These are phyloP conservation scores for Aureobasidium sp. DNA, from an alignment of 2,329 filamentous ascomycete species.

Conservation along the genomic window DNA sequence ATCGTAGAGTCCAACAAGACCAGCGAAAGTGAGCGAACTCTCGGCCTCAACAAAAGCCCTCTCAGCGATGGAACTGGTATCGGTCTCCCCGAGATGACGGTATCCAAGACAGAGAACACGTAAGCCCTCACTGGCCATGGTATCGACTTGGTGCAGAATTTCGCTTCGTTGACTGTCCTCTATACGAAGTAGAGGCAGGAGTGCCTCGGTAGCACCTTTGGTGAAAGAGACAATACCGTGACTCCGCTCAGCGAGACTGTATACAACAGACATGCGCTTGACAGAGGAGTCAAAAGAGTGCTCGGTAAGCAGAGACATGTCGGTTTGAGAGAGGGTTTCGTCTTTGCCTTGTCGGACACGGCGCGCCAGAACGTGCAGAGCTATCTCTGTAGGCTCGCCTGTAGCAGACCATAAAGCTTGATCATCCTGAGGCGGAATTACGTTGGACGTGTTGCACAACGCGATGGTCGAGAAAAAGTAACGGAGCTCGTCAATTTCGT, in stretches of 20 bases:
- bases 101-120: slow-evolving; percentile 28
- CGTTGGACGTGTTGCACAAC: slow-evolving; percentile 58
- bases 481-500: not conserved
- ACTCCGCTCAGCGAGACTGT: slow-evolving; percentile 2
- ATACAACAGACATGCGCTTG: slow-evolving; percentile 30
- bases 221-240: slow-evolving; percentile 22
- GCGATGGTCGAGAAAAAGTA: slow-evolving; percentile 52
- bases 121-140: slow-evolving; percentile 24
- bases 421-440: slow-evolving; percentile 46
- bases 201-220: slow-evolving; percentile 29
- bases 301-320: not conserved
- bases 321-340: not conserved
- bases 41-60: slow-evolving; percentile 19
- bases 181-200: slow-evolving; percentile 25
- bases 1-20: slow-evolving; percentile 29
- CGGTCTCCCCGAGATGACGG: slow-evolving; percentile 12
- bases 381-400: slow-evolving; percentile 65
- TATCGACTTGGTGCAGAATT: slow-evolving; percentile 25
- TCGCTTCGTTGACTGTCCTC: slow-evolving; percentile 18
- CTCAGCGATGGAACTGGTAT: slow-evolving; percentile 21
- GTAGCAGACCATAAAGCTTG: slow-evolving; percentile 55
- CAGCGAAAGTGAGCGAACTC: slow-evolving; percentile 20
- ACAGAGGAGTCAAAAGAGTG: slow-evolving; percentile 30
- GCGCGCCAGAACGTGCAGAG: slow-evolving; percentile 65
- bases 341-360: slow-evolving; percentile 45